Evolutionary conservation across 192 early-diverging fungal genomes (phyloP).

Genomic region (Mortierella alpina): DNA sequence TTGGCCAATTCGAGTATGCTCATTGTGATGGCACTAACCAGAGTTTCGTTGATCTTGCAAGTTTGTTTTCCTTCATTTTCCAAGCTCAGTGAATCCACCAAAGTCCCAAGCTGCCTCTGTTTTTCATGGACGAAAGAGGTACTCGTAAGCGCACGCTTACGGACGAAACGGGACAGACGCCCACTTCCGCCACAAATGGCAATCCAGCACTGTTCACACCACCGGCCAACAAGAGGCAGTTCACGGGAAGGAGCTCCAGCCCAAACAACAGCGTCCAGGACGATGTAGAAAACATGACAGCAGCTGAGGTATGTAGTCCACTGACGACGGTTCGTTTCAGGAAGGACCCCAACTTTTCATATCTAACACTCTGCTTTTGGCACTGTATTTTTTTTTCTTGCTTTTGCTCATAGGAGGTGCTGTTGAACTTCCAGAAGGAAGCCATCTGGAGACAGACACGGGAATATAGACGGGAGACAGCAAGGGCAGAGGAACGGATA

Average conservation of each 20-base stretch:
- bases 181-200: constrained; percentile 16
- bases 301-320: constrained; percentile 23
- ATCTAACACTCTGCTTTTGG: not conserved
- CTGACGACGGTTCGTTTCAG: not conserved
- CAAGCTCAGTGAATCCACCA: too few relatives aligned
- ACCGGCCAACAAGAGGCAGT: constrained; percentile 34
- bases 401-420: constrained; percentile 12
- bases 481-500: constrained; percentile 56
- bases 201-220: constrained; percentile 10
- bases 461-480: constrained; percentile 72
- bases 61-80: too few relatives aligned
- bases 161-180: constrained; percentile 9
- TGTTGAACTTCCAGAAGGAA: constrained; percentile 69
- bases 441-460: constrained; percentile 75
- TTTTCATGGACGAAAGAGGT: constrained; percentile 50
- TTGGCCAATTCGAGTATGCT: too few relatives aligned
- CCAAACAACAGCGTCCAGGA: constrained; percentile 13
- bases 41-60: too few relatives aligned
- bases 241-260: constrained; percentile 22
- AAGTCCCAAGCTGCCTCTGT: not conserved
- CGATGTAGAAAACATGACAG: constrained; percentile 33
- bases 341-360: not conserved
- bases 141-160: constrained; percentile 34
- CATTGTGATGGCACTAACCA: too few relatives aligned
- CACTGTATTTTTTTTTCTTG: not conserved